Evolutionary conservation across 345 rosid genomes (phyloP), one percentile per base, ranked within the genome.

Genomic region (Corchorus olitorius): DNA sequence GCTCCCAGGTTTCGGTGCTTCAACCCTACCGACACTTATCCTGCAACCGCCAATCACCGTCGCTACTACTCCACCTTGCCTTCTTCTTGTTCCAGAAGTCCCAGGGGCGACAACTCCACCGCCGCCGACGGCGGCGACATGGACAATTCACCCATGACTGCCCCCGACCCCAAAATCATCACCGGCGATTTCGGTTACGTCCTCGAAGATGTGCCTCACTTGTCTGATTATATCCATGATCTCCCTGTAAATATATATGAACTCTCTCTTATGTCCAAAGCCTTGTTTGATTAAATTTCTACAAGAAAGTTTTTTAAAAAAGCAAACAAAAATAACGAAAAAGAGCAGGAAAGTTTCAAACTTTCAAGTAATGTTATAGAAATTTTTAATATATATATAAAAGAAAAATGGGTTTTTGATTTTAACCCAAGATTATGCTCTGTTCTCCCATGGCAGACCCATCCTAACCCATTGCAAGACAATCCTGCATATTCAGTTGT

Each of bases 201-300:
- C 72, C 92, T 95, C n/a, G 88, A 95, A 75, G 98, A 95, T 72
- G 98, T 95, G 79, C 98, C 99, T 70, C 98, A 93, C 79, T 88
- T 95, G 67, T 58, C 81, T 39, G 98, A 95, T 84, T 93, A 91
- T 79, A 77, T 95, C 50, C 83, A 89, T 9, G 80, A 88, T 77
- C 95, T 91, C 81, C 89, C 97, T 33, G 98, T 95, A 87, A 63
- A 75, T 34, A 16, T 39, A 65, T 15, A 43, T 33, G 43, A 50
- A 6, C 61, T 49, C 10, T 49, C 54, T 3, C 39, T 14, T 16
- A 6, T 56, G 5, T 39, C 52, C 55, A 6, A 41, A 22, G 20
- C 62, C n/a, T 49, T 12, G 16, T 35, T 71, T 65, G 4, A 1
- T 61, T 52, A 39, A 39, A 39, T 39, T 39, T n/a, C 14, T 49